Percentiles rank a stretch among this genome's conserved stretches.
These are phyloP conservation scores for Silybum marianum DNA, from an alignment of 129 eudicot genomes.

Conservation along the genomic window DNA sequence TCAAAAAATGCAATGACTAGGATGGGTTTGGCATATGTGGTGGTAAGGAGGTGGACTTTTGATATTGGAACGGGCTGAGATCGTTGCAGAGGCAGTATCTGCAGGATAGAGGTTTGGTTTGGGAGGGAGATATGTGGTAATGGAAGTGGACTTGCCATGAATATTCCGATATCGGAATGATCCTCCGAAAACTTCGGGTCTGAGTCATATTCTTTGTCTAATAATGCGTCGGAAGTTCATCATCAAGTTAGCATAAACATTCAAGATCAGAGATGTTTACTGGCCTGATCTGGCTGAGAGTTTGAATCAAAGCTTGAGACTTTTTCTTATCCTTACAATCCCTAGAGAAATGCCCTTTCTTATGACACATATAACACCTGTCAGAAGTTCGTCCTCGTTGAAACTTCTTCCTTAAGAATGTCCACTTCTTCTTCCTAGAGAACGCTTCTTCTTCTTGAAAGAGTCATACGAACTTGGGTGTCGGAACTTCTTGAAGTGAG, in stretches of 20 bases:
- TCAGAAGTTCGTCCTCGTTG: not conserved
- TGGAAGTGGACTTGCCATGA: no score
- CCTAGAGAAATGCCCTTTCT: no score
- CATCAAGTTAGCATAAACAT: not conserved
- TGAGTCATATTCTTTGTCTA: not conserved
- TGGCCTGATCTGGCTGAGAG: not conserved
- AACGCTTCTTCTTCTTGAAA: no score
- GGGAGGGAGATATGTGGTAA: no score
- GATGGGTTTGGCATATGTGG: not conserved
- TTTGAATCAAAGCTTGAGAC: not conserved
- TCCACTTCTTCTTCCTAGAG: not conserved
- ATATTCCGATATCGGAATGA: not conserved
- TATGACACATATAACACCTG: not conserved
- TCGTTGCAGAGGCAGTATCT: not conserved
- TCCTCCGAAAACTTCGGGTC: no score
- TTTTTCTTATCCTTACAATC: no score
- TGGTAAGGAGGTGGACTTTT: not conserved
- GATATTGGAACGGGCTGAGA: not conserved
- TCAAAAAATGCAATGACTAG: not conserved
- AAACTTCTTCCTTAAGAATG: not conserved
- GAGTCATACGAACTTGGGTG: no score
- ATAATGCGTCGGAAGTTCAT: not conserved
- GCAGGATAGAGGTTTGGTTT: no score
- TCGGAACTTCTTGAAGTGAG: not conserved
- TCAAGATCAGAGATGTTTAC: not conserved